Percentiles rank a stretch among this genome's conserved stretches.
These are phyloP conservation scores for Citeromyces nyonsensis DNA, from an alignment of 805 yeast species.

Conservation along the genomic window DNA sequence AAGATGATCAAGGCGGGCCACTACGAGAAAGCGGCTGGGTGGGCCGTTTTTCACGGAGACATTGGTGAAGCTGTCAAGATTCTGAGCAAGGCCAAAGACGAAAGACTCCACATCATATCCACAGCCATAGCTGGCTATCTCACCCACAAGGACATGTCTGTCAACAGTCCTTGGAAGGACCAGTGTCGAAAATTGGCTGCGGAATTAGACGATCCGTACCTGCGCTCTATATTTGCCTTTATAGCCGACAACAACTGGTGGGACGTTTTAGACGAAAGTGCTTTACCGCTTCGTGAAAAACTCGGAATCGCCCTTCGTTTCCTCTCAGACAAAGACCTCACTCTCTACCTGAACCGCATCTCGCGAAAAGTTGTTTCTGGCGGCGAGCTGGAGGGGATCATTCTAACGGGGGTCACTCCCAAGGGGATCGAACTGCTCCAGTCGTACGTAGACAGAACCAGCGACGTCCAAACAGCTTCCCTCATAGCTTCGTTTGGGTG, in stretches of 20 bases:
- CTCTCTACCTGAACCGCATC: slow-evolving; percentile 52
- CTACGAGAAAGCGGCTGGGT: slow-evolving; percentile 87
- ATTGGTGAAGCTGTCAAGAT: slow-evolving; percentile 68
- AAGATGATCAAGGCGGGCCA: slow-evolving; percentile 41
- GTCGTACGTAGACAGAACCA: slow-evolving; percentile 73
- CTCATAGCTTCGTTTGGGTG: slow-evolving; percentile 66
- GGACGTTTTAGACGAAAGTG: slow-evolving; percentile 83
- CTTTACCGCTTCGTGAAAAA: slow-evolving; percentile 77
- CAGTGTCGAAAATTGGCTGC: slow-evolving; percentile 80
- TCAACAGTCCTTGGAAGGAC: slow-evolving; percentile 79
- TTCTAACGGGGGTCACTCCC: slow-evolving; percentile 86
- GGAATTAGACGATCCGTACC: slow-evolving; percentile 80
- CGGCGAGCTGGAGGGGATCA: slow-evolving; percentile 86
- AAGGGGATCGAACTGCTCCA: slow-evolving; percentile 70
- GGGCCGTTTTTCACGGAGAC: slow-evolving; percentile 93
- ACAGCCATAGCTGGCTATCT: slow-evolving; percentile 89
- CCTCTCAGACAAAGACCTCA: slow-evolving; percentile 64
- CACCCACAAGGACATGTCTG: slow-evolving; percentile 39
- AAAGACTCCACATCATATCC: slow-evolving; percentile 63
- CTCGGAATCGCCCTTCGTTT: slow-evolving; percentile 84
- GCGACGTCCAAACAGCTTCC: slow-evolving; percentile 88
- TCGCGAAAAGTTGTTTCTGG: slow-evolving; percentile 53
- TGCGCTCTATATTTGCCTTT: slow-evolving; percentile 84
- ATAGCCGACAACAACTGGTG: slow-evolving; percentile 94
- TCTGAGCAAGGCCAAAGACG: slow-evolving; percentile 59